Evolutionary conservation across 768 basidiomycete genomes (phyloP).

Genomic region (Leccinellum luteum): DNA sequence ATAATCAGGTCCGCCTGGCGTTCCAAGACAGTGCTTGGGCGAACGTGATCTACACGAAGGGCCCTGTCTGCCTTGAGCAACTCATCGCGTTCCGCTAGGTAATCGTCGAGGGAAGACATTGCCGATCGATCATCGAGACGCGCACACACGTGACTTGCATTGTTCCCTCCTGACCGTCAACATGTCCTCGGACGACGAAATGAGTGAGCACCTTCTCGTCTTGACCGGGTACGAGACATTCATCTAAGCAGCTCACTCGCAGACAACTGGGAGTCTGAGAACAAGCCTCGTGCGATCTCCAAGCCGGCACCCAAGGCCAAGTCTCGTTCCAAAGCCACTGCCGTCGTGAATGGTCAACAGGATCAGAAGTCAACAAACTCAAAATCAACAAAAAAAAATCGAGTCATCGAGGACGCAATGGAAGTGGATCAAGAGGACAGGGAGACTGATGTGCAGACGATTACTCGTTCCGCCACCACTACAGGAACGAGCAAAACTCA

Average conservation of each 20-base stretch:
- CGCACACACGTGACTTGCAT: slow-evolving; percentile 10
- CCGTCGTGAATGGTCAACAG: slow-evolving; percentile 3
- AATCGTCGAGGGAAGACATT: slow-evolving; percentile 17
- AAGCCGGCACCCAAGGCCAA: slow-evolving; percentile 18
- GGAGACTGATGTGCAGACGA: background rate
- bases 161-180: background rate
- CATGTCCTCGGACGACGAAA: slow-evolving; percentile 35
- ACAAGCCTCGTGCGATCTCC: background rate
- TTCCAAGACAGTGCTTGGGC: slow-evolving; percentile 38
- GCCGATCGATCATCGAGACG: too few relatives aligned
- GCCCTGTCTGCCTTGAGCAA: slow-evolving; percentile 44
- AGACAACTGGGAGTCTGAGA: slow-evolving; percentile 21
- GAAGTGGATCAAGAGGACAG: slow-evolving; percentile 12
- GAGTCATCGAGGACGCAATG: slow-evolving; percentile 9
- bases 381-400: slow-evolving; percentile 10
- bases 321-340: slow-evolving; percentile 8
- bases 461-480: background rate
- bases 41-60: slow-evolving; percentile 46
- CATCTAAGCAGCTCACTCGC: slow-evolving; percentile 24
- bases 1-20: slow-evolving; percentile 54
- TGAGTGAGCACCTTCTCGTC: slow-evolving; percentile 22
- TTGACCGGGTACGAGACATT: slow-evolving; percentile 10
- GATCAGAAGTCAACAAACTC: slow-evolving; percentile 4
- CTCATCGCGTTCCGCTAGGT: slow-evolving; percentile 25
- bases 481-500: slow-evolving; percentile 12